Conservation (phyloP, 2,329 filamentous ascomycete species). For the Fusarium redolens region DNA sequence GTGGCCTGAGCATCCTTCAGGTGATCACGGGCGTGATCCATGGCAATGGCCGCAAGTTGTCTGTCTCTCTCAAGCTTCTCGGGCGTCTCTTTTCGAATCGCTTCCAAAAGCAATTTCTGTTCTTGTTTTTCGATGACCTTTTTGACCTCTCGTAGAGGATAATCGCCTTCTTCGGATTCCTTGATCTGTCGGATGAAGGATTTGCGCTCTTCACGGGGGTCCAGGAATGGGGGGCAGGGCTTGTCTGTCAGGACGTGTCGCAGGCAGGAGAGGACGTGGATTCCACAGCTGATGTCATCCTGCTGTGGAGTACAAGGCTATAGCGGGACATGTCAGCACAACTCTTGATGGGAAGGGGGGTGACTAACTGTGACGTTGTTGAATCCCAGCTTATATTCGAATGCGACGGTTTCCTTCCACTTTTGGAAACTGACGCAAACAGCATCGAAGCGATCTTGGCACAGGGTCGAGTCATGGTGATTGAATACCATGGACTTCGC, state of each 20-base stretch:
- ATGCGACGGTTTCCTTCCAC: background rate
- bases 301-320: background rate
- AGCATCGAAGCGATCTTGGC: background rate
- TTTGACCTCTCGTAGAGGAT: background rate
- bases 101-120: background rate
- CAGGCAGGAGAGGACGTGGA: conserved; percentile 2
- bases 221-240: background rate
- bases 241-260: background rate
- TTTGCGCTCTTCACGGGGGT: background rate
- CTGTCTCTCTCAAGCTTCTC: background rate
- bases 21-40: background rate
- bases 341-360: background rate
- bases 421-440: background rate
- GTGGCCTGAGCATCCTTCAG: background rate
- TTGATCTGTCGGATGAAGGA: background rate
- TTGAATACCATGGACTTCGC: background rate
- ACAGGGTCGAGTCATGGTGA: background rate
- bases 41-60: background rate
- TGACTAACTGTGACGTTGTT: background rate
- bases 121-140: background rate
- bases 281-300: background rate
- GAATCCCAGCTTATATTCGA: background rate
- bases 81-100: background rate
- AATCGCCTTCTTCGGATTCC: background rate
- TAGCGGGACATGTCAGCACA: background rate